These are phyloP conservation scores for Anisodus acutangulus DNA, from an alignment of 257 asterid genomes.

Conservation along the genomic window DNA sequence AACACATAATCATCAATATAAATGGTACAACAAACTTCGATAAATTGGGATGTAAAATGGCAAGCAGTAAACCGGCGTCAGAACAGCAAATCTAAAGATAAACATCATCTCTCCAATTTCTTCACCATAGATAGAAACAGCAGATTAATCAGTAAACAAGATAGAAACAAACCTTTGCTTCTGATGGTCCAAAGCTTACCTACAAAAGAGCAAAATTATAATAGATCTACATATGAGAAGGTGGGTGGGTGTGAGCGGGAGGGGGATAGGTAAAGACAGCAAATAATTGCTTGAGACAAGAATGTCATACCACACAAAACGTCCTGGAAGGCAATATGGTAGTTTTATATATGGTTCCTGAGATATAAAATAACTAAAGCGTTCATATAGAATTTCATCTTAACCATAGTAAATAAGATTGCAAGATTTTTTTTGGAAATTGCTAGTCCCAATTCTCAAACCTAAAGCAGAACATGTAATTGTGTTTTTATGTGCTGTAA, in stretches of 20 bases:
- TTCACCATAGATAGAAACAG: not conserved
- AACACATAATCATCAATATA: constrained; percentile 30
- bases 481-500: not conserved
- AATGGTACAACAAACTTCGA: not conserved
- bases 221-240: not conserved
- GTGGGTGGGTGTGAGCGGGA: not conserved
- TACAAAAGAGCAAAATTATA: constrained; percentile 34
- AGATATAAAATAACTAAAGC: constrained; percentile 31
- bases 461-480: not conserved
- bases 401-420: constrained; percentile 2
- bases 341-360: constrained; percentile 87
- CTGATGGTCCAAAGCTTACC: constrained; percentile 94
- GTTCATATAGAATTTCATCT: not conserved
- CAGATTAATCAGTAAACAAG: constrained; percentile 17
- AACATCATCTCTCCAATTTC: not conserved
- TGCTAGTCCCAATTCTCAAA: not conserved
- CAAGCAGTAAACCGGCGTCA: not conserved
- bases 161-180: constrained; percentile 77
- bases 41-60: not conserved
- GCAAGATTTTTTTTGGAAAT: not conserved
- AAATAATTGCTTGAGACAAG: constrained; percentile 18
- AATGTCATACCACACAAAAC: constrained; percentile 79
- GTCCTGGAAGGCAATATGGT: constrained; percentile 86
- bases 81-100: constrained; percentile 5
- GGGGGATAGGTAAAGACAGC: not conserved